A percentile compares a stretch with the other conserved stretches of the same genome.
These are phyloP conservation scores for Ophiostoma ulmi DNA, from an alignment of 2,329 filamentous ascomycete genomes.

Conservation along the genomic window DNA sequence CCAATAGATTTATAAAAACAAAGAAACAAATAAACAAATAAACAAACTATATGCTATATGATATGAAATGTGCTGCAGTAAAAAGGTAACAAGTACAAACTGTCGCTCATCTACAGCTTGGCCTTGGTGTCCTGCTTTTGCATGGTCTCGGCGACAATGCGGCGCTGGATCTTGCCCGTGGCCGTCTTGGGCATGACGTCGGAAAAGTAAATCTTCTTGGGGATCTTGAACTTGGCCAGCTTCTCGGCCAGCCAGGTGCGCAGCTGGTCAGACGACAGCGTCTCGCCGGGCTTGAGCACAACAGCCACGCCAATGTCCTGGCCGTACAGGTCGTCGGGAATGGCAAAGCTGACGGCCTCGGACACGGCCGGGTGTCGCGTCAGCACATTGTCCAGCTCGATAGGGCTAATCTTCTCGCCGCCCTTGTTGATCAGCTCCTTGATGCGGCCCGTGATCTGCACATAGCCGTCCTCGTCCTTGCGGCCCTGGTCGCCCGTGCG, in stretches of 20 bases:
- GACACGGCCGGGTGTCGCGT: conserved; percentile 65
- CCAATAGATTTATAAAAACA: neutral
- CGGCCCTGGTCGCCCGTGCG: conserved; percentile 83
- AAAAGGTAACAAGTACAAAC: neutral
- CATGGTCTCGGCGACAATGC: conserved; percentile 83
- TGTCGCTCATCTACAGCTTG: conserved; percentile 43
- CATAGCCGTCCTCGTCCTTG: conserved; percentile 71
- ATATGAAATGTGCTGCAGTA: neutral
- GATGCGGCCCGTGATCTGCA: conserved; percentile 84
- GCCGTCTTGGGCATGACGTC: conserved; percentile 84
- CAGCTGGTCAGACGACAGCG: conserved; percentile 54
- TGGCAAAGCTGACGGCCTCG: conserved; percentile 78
- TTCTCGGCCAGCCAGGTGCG: conserved; percentile 63
- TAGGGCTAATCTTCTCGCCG: conserved; percentile 83
- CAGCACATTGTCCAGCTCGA: conserved; percentile 79
- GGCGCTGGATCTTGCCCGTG: conserved; percentile 82
- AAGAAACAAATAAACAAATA: neutral
- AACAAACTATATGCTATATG: neutral
- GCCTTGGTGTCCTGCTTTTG: conserved; percentile 59
- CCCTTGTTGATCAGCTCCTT: conserved; percentile 92
- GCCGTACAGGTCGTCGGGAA: conserved; percentile 76
- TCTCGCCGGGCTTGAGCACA: conserved; percentile 62
- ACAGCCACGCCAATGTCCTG: conserved; percentile 76
- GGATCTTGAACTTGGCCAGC: conserved; percentile 78
- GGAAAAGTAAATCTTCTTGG: conserved; percentile 81